phyloP scores from a whole-genome alignment of 208 protist species.

The Acanthamoeba polyphaga region DNA sequence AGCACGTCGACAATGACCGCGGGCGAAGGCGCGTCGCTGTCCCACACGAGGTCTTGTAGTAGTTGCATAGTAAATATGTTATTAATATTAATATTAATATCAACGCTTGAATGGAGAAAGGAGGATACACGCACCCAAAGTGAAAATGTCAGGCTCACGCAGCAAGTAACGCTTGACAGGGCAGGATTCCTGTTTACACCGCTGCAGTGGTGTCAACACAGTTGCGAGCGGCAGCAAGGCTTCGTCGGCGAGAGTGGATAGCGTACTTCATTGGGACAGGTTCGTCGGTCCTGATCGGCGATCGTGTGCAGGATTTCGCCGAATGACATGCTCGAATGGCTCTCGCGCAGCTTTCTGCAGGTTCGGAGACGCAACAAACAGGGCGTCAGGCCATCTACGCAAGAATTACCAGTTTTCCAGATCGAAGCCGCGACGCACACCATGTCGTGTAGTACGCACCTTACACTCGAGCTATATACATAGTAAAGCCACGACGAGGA shows the following conservation, averaged over 20 bases:
- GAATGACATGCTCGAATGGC: background rate
- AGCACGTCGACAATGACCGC: background rate
- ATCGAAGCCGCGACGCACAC: too few relatives aligned
- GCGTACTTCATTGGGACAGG: slow-evolving; percentile 25
- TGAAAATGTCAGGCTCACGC: slow-evolving; percentile 38
- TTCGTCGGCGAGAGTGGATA: background rate
- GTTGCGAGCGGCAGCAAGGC: background rate
- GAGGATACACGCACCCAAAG: background rate
- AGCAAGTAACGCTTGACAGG: slow-evolving; percentile 16
- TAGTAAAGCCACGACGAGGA: slow-evolving; percentile 11
- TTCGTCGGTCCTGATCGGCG: background rate
- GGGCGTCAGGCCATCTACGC: too few relatives aligned
- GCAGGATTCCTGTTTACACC: background rate
- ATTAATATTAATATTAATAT: too few relatives aligned
- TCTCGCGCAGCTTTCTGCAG: background rate
- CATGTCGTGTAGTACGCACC: background rate
- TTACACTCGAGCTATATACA: background rate
- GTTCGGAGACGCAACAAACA: too few relatives aligned
- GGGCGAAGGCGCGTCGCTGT: background rate
- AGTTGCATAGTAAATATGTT: too few relatives aligned
- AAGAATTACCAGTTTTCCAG: too few relatives aligned
- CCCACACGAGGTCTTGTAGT: background rate
- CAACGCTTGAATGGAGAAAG: background rate
- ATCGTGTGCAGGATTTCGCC: background rate
- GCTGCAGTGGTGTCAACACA: background rate